Conservation (phyloP, 108 stramenopile genomes). For the Cyclotella sp. region DNA sequence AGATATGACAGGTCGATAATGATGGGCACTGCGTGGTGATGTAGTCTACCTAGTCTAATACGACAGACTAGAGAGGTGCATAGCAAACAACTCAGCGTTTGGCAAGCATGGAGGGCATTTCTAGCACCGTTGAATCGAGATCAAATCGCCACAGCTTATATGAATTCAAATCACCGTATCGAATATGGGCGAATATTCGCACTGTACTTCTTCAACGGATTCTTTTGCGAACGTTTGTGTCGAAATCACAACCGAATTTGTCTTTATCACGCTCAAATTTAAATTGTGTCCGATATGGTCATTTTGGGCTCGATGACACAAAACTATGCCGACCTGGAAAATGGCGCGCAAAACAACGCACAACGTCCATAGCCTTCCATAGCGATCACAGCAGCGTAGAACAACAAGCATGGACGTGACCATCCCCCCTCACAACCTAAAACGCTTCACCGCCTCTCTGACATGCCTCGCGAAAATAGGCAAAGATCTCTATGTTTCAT, state of each 20-base stretch:
- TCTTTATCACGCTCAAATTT: not conserved
- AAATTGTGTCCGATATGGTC: not conserved
- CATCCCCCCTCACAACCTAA: slow-evolving; percentile 72
- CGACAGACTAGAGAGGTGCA: too few relatives aligned
- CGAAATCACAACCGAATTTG: not conserved
- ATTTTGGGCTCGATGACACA: not conserved
- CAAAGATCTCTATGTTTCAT: slow-evolving; percentile 81
- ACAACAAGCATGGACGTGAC: slow-evolving; percentile 74
- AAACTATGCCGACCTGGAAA: not conserved
- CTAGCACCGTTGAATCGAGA: not conserved
- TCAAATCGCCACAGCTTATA: not conserved
- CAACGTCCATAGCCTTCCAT: not conserved
- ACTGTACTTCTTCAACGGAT: too few relatives aligned
- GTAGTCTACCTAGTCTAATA: too few relatives aligned
- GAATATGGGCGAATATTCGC: not conserved
- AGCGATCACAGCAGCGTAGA: not conserved
- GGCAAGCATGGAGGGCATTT: not conserved
- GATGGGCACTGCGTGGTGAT: too few relatives aligned
- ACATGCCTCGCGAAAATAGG: slow-evolving; percentile 72
- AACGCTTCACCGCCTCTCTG: slow-evolving; percentile 75
- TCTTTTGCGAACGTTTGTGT: not conserved
- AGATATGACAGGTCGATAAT: too few relatives aligned
- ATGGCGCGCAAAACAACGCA: not conserved
- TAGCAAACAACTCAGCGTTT: too few relatives aligned
- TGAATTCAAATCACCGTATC: not conserved